These are phyloP conservation scores for Cicer chorassanicum DNA, from an alignment of 306 rosid species.

Conservation along the genomic window DNA sequence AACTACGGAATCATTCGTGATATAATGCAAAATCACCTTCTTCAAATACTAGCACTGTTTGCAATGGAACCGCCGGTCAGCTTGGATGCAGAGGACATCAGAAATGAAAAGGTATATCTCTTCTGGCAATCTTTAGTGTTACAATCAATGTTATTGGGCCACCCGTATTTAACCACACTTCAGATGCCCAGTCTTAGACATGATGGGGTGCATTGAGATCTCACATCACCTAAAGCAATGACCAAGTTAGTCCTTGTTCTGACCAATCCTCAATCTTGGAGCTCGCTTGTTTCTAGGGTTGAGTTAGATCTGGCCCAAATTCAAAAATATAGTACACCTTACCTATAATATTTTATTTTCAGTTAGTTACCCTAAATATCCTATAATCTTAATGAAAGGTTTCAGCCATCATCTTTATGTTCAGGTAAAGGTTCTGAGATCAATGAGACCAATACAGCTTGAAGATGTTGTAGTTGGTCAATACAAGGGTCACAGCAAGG, in stretches of 20 bases:
- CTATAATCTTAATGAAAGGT: slow-evolving; percentile 35
- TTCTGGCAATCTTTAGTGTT: slow-evolving; percentile 6
- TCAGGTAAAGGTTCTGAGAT: slow-evolving; percentile 94
- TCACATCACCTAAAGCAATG: background rate
- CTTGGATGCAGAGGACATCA: slow-evolving; percentile 91
- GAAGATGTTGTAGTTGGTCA: slow-evolving; percentile 95
- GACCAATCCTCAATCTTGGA: background rate
- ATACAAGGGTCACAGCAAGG: slow-evolving; percentile 86
- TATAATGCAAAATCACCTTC: slow-evolving; percentile 97
- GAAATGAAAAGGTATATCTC: slow-evolving; percentile 84
- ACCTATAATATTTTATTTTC: background rate
- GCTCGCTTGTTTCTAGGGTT: background rate
- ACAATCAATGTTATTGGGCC: background rate
- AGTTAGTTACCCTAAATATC: slow-evolving; percentile 24
- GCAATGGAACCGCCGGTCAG: slow-evolving; percentile 99
- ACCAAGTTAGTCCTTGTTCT: background rate
- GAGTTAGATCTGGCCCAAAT: background rate
- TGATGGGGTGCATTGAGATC: background rate
- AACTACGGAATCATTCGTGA: slow-evolving; percentile 93
- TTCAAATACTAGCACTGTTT: slow-evolving; percentile 90
- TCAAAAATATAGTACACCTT: background rate
- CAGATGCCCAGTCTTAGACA: background rate
- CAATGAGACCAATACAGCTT: slow-evolving; percentile 78
- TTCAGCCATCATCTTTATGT: slow-evolving; percentile 36
- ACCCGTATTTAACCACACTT: background rate